Percentiles rank a stretch among this genome's conserved stretches.
Conservation (phyloP, 2,329 filamentous ascomycete species). For the Alternaria brassicicola region DNA sequence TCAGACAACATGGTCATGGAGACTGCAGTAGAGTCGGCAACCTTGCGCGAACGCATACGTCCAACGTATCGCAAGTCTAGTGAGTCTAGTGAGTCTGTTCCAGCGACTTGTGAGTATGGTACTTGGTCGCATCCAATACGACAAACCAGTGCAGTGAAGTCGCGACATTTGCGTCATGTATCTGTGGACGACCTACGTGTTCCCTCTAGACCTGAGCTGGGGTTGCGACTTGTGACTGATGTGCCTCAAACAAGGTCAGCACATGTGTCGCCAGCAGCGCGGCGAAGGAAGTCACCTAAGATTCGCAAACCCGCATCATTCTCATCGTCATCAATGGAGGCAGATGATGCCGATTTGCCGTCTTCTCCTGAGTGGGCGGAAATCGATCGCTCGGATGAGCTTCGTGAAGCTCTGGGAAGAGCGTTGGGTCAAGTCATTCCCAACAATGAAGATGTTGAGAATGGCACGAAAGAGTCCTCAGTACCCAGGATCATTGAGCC, state of each 20-base stretch:
- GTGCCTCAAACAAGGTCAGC: slow-evolving; percentile 28
- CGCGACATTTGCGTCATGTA: slow-evolving; percentile 8
- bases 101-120: slow-evolving; percentile 1
- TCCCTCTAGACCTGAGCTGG: slow-evolving; percentile 5
- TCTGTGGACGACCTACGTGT: slow-evolving; percentile 18
- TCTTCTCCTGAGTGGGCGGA: slow-evolving; percentile 27
- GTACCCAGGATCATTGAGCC: slow-evolving; percentile 28
- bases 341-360: neutral
- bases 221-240: slow-evolving; percentile 29
- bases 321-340: slow-evolving; percentile 16
- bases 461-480: neutral
- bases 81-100: neutral
- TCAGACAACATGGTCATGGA: neutral
- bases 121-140: slow-evolving; percentile 18
- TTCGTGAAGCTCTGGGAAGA: slow-evolving; percentile 26
- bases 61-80: neutral
- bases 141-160: neutral
- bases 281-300: slow-evolving; percentile 20
- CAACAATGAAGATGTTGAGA: neutral
- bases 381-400: slow-evolving; percentile 22
- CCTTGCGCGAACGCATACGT: slow-evolving; percentile 3
- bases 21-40: neutral
- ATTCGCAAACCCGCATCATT: slow-evolving; percentile 15
- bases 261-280: slow-evolving; percentile 27
- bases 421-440: slow-evolving; percentile 16